Base-by-base conservation (phyloP, 2,329 filamentous ascomycete species). In the Mycocentrospora acerina region DNA sequence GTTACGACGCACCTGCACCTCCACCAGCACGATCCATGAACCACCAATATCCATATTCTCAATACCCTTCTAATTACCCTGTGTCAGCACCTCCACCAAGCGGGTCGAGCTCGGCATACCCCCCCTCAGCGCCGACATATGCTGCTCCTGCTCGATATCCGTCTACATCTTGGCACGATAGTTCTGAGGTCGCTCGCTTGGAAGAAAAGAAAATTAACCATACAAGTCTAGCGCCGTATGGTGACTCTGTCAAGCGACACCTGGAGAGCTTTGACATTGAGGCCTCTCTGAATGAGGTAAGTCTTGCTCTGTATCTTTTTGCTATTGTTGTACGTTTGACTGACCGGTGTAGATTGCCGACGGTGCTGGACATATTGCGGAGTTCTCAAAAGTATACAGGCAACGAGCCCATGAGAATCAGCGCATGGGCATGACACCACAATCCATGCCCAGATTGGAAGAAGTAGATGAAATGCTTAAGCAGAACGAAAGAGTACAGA, bases 231-330 rank as follows among this genome's bases (percentile, higher is more conserved):
- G 63, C 60, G 9, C 55, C 62, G 2, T 70, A 68, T 44, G 72
- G 71, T 18, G 70, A 75, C 32, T 73, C 67, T 9, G 76, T 83
- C n/a, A 84, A 85, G 58, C 73, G 81, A 26, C 80, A 84, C 61
- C 65, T 84, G 3, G 81, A 84, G 27, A 73, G 75, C 32, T 83
- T 79, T 46, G 81, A 85, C 57, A 62, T 83, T 17, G 80, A 75
- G 47, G 68, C 71, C 17, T 74, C 73, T 4, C 57, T 77, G 4
- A 75, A 72, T 33, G 73, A 77, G 58, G 72, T 74, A 59, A 36
- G 65, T 61, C n/a, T 30, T 7, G 4, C 15, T 8, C 5, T 24
- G 24, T 17, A 8, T 9, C 13, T 6, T 9, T 6, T 16, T 17
- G 3, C 5, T 17, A 28, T 11, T 7, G 19, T 32, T 27, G 24